These are phyloP conservation scores for Violaceomyces palustris DNA, from an alignment of 1,284 basidiomycete species.

Conservation along the genomic window DNA sequence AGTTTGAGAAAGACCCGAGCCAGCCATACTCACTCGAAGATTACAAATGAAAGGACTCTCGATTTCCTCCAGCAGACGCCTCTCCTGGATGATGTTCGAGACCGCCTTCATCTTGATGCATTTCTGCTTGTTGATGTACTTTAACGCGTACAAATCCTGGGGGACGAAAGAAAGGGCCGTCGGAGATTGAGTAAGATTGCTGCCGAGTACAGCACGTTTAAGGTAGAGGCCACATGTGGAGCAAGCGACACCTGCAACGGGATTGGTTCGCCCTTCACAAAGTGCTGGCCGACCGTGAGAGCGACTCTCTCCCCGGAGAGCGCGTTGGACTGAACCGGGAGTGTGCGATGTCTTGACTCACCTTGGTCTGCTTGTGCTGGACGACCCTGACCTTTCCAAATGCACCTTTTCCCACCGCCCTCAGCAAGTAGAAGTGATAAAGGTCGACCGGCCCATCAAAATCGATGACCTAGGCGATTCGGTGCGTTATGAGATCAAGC, in stretches of 20 bases:
- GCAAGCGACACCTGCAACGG: no score
- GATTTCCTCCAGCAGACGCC: conserved; percentile 61
- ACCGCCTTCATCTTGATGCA: conserved; percentile 98
- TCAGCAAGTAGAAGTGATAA: conserved; percentile 89
- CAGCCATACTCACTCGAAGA: conserved; percentile 58
- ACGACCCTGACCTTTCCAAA: conserved; percentile 99
- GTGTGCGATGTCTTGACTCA: conserved; percentile 46
- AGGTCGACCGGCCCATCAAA: conserved; percentile 95
- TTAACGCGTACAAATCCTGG: conserved; percentile 74
- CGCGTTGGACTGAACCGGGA: no score
- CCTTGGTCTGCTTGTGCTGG: conserved; percentile 93
- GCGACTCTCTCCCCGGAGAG: background rate
- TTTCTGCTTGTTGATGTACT: conserved; percentile 96
- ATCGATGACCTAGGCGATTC: conserved; percentile 76
- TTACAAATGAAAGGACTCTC: conserved; percentile 93
- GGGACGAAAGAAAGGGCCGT: background rate
- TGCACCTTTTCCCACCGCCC: conserved; percentile 93
- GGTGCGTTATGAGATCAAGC: background rate
- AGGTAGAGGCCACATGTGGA: no score
- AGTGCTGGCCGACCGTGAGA: background rate
- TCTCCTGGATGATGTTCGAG: conserved; percentile 85
- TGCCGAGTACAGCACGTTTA: background rate
- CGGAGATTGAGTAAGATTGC: background rate
- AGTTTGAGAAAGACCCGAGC: no score
- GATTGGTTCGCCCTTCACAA: no score